These are phyloP conservation scores for Thermochaetoides thermophila DNA, from an alignment of 495 filamentous ascomycete species.

Conservation along the genomic window DNA sequence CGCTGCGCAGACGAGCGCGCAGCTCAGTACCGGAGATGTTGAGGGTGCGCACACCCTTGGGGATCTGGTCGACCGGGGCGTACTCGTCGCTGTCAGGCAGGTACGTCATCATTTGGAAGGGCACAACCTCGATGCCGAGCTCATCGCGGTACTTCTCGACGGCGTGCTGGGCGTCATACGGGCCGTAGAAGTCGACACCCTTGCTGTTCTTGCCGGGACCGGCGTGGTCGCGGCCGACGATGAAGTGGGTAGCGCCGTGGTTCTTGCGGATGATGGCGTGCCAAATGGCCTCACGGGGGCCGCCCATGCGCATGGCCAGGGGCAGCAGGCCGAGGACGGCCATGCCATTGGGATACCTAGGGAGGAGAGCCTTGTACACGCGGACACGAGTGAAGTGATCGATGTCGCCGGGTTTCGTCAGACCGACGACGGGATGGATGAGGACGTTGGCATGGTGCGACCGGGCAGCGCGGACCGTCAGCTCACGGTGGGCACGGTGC, in stretches of 20 bases:
- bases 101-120: slow-evolving; percentile 99
- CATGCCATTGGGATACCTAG: slow-evolving; percentile 98
- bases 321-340: slow-evolving; percentile 91
- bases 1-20: slow-evolving; percentile 72
- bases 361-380: slow-evolving; percentile 92
- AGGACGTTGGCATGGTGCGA: slow-evolving; percentile 93
- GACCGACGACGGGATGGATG: slow-evolving; percentile 95
- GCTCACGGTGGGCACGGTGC: slow-evolving; percentile 94
- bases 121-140: slow-evolving; percentile 95
- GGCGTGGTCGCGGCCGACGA: slow-evolving; percentile 94
- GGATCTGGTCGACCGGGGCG: slow-evolving; percentile 77
- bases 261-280: slow-evolving; percentile 99
- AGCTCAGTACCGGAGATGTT: slow-evolving; percentile 97
- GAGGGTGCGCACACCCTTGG: slow-evolving; percentile 68
- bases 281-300: slow-evolving; percentile 96
- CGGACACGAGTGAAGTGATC: slow-evolving; percentile 99
- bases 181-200: slow-evolving; percentile 93
- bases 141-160: slow-evolving; percentile 94
- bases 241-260: slow-evolving; percentile 97
- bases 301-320: slow-evolving; percentile 97
- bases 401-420: slow-evolving; percentile 98
- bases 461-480: slow-evolving; percentile 92
- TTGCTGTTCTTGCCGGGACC: slow-evolving; percentile 94
- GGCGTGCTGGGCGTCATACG: slow-evolving; percentile 94
- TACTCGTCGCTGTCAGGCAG: slow-evolving; percentile 96